Evolutionary conservation across 164 flowering plant species (phyloP), one percentile per base, ranked within the genome.

Genomic region (Akebia trifoliata): DNA sequence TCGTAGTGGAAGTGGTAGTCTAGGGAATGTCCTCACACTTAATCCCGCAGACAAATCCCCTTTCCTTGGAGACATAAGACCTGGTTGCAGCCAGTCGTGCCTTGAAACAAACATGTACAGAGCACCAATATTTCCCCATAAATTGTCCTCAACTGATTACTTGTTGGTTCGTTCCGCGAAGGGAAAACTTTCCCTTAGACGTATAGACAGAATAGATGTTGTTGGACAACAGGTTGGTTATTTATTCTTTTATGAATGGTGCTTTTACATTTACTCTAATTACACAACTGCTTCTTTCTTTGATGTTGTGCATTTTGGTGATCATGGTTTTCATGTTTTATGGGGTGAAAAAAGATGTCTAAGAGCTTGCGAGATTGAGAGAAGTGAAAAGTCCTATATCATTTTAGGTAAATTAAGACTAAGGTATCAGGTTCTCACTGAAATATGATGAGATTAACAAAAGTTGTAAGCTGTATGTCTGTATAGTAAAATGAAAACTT

Each of bases 31-130:
- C 43, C 59, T 82, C 43, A 37, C 73, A 7, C 87, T 93, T 54
- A 94, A 93, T 69, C 83, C 94, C 40, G 74, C 86, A 67, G 99
- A 93, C 70, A 93, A 87, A 75, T 90, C 97, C 34, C 98, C 99
- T 66, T 93, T 90, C 65, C 83, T 93, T 56, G 99, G 96, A 62
- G 97, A 93, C 47, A 76, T 90, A 62, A 87, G 71, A 76, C 79
- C 90, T 55, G 90, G 99, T 61, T 82, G 72, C 63, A 75, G 65
- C 64, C 99, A 90, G 72, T 86, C 90, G 38, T 78, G 84, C 52
- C 70, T 93, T 63, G 96, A 90, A 73, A 87, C 97, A 51, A 90
- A 93, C 68, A 85, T 93, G 97, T 93, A 72, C 50, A 81, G 89
- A 59, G 96, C 99, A 35, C 96, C 99, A 6, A 62, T 90, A 65